These are phyloP conservation scores for Colletotrichum gigasporum DNA, from an alignment of 2,329 filamentous ascomycete genomes.

Conservation along the genomic window DNA sequence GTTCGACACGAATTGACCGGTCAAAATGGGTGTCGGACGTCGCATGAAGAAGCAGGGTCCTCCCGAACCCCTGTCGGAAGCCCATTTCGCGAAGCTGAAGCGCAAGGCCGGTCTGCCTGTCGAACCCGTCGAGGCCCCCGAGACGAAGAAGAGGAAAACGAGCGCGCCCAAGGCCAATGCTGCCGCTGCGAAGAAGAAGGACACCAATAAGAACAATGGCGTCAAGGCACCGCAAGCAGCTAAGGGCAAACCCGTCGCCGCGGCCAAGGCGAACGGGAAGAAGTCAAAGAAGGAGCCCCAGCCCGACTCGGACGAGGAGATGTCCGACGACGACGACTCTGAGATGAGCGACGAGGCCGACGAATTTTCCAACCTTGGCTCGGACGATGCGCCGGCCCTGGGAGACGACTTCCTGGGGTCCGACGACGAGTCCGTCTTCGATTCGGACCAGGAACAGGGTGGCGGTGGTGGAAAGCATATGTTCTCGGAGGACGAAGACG, in stretches of 20 bases:
- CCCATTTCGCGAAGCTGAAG: conserved; percentile 81
- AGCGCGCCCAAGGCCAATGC: conserved; percentile 45
- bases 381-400: conserved; percentile 52
- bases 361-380: conserved; percentile 52
- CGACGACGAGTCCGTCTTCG: conserved; percentile 68
- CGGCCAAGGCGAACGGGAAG: conserved; percentile 34
- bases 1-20: conserved; percentile 31
- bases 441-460: conserved; percentile 74
- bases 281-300: conserved; percentile 41
- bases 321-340: conserved; percentile 37
- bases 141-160: conserved; percentile 70
- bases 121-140: conserved; percentile 62
- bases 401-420: conserved; percentile 70
- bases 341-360: conserved; percentile 55
- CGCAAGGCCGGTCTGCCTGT: conserved; percentile 81
- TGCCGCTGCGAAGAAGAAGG: conserved; percentile 42
- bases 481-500: conserved; percentile 95
- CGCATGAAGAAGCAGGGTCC: conserved; percentile 96
- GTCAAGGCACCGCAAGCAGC: conserved; percentile 38
- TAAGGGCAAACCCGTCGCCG: no score
- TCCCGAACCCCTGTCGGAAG: conserved; percentile 84
- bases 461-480: conserved; percentile 69
- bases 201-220: conserved; percentile 45
- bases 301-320: conserved; percentile 28
- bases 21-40: conserved; percentile 85